Evolutionary conservation across 805 yeast genomes (phyloP).

Genomic region (Jamesozyma spencerorum): DNA sequence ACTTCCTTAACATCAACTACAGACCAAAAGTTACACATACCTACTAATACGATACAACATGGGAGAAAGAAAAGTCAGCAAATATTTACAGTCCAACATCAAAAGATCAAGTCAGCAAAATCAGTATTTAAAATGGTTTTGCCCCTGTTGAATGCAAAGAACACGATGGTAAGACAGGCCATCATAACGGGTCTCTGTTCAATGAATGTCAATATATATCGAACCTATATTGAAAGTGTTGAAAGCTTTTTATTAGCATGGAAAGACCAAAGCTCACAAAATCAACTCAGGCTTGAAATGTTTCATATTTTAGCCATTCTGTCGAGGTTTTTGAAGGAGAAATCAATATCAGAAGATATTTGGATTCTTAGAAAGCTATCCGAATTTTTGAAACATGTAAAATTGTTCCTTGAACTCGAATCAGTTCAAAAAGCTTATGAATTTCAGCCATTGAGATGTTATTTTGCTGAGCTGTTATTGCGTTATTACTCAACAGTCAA

Average conservation of each 20-base stretch:
- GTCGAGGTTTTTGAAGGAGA: conserved; percentile 47
- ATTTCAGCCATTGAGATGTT: conserved; percentile 69
- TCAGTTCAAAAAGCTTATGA: conserved; percentile 55
- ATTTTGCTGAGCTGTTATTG: conserved; percentile 75
- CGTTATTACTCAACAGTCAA: conserved; percentile 54
- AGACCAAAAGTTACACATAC: conserved; percentile 71
- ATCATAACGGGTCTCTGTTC: conserved; percentile 84
- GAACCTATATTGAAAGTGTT: conserved; percentile 67
- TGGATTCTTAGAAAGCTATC: conserved; percentile 60
- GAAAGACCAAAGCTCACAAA: conserved; percentile 38
- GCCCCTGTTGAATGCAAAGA: conserved; percentile 67
- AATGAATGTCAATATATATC: conserved; percentile 81
- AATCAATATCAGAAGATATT: conserved; percentile 49
- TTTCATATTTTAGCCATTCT: conserved; percentile 70
- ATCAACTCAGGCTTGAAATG: conserved; percentile 56
- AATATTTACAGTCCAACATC: conserved; percentile 74
- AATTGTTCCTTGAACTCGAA: conserved; percentile 47
- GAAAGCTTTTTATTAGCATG: conserved; percentile 51
- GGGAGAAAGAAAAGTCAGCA: conserved; percentile 72
- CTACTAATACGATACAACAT: conserved; percentile 44
- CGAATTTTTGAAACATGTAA: conserved; percentile 51
- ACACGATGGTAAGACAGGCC: conserved; percentile 68
- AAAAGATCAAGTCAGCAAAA: conserved; percentile 84
- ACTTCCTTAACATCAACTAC: conserved; percentile 82
- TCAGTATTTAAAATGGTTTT: conserved; percentile 81